Evolutionary conservation across 129 eudicot genomes (phyloP).

Genomic region (Smallanthus sonchifolius): DNA sequence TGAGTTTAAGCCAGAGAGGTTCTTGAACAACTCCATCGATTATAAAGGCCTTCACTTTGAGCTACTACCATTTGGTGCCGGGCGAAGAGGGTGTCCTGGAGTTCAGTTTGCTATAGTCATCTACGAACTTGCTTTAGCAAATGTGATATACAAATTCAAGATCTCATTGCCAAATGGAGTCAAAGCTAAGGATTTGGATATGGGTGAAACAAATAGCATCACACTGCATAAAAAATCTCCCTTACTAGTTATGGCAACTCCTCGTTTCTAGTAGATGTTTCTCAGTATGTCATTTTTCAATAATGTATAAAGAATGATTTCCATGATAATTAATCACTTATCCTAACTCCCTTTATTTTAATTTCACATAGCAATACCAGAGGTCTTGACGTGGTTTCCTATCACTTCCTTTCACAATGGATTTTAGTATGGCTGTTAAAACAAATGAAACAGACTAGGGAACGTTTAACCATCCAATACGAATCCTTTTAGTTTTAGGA

Average conservation of each 20-base stretch:
- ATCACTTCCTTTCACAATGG: no score
- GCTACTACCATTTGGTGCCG: background rate
- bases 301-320: no score
- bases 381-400: no score
- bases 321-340: no score
- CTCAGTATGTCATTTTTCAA: background rate
- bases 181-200: background rate
- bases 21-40: background rate
- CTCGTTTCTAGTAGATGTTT: background rate
- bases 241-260: background rate
- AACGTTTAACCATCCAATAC: no score
- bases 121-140: background rate
- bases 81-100: background rate
- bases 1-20: slow-evolving; percentile 32
- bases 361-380: no score
- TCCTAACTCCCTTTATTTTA: no score
- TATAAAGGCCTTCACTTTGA: background rate
- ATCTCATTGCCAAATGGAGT: background rate
- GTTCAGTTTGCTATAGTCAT: background rate
- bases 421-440: no score
- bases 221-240: background rate
- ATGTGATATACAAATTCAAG: background rate
- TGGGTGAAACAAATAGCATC: background rate
- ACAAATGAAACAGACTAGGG: no score
- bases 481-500: no score